Evolutionary conservation across 441 rosid species (phyloP), one percentile per base, ranked within the genome.

Genomic region (Erodium trifolium): DNA sequence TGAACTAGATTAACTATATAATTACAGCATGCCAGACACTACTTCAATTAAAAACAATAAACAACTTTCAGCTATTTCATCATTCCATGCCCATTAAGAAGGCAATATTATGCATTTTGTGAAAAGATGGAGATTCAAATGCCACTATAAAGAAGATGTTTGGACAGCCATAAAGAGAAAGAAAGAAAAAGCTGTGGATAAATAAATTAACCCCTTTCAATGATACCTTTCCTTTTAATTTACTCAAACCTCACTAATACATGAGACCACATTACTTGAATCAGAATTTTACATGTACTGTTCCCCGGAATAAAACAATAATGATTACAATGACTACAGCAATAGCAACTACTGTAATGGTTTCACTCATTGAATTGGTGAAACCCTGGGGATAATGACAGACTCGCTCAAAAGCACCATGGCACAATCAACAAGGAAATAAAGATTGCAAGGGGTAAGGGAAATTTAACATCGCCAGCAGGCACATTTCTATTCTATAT

Each of bases 211-310:
- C 31, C 17, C 53, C 64, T 70, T 66, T 68, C 68, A 18, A 10
- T 57, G 70, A 23, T 41, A 7, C 12, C 45, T 41, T 41, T 41
- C 12, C 45, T 41, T 41, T 41, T 41, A 41, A 41, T 41, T 41
- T 41, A 41, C 45, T 41, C 45, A 41, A 63, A 66, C 37, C 65
- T 27, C 35, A 35, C 57, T 53, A 2, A 29, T 67, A 71, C 77
- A 67, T 73, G 77, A 68, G 73, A 68, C 78, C 81, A 78, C 80
- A 35, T 27, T 51, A 67, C 72, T 75, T 69, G 60, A 53, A 53
- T 53, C 60, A 53, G 60, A 53, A 5, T 53, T n/a, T 53, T 53
- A 14, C 63, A 17, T 5, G n/a, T 9, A 60, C 23, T 57, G 31
- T 6, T 41, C 9, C 45, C 45, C 7, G 45, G 11, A 41, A 9